A percentile compares a stretch with the other conserved stretches of the same genome.
Evolutionary conservation across 2,329 filamentous ascomycete genomes (phyloP).

Genomic region (Bipolaris victoriae): DNA sequence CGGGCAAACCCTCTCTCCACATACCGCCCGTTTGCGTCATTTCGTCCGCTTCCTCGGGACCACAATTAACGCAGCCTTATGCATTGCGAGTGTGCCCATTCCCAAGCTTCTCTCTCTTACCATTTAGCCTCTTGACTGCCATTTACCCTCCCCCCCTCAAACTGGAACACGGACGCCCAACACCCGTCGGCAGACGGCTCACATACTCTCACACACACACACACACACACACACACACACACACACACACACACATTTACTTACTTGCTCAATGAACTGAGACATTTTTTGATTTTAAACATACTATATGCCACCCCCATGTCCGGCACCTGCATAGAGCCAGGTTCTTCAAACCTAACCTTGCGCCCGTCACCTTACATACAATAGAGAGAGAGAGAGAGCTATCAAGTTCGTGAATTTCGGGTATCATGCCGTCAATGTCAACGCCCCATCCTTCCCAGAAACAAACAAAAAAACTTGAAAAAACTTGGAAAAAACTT

Average conservation of each 20-base stretch:
- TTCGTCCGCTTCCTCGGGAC: constrained; percentile 17
- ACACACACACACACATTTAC: no score
- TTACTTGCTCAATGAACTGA: constrained; percentile 4
- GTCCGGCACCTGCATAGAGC: constrained; percentile 1
- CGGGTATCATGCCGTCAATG: constrained; percentile 9
- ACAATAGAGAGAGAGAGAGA: no score
- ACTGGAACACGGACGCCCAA: constrained; percentile 1
- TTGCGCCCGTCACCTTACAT: background rate
- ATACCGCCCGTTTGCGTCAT: constrained; percentile 23
- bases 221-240: background rate
- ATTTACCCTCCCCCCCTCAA: background rate
- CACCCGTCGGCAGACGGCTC: background rate
- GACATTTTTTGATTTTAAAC: background rate
- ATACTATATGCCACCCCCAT: constrained; percentile 3
- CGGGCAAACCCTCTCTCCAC: constrained; percentile 12
- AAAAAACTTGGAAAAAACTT: no score
- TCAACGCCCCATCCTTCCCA: background rate
- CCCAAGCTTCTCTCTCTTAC: constrained; percentile 6
- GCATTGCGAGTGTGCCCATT: constrained; percentile 8
- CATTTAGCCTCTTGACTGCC: constrained; percentile 23
- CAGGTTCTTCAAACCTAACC: background rate
- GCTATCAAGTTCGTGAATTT: background rate
- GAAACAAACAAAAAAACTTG: no score
- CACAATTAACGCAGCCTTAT: constrained; percentile 17
- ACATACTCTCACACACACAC: background rate